Percentiles rank a stretch among this genome's conserved stretches.
Conservation (phyloP, 2,329 filamentous ascomycete genomes). For the Cytospora mali region DNA sequence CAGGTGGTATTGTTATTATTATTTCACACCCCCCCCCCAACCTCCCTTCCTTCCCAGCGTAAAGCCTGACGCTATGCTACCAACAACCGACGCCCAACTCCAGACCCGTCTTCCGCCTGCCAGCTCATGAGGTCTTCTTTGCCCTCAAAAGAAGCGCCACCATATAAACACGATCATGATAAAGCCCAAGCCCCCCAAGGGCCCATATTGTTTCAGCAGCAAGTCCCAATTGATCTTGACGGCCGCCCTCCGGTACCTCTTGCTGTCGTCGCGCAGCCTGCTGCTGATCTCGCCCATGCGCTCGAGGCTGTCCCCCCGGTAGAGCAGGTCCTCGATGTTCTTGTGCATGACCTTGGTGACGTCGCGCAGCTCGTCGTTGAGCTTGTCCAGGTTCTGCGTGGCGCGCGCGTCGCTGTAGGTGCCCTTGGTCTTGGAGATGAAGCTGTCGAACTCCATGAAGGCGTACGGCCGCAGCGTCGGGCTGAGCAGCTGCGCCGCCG, state of each 20-base stretch:
- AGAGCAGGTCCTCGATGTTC: slow-evolving; percentile 97
- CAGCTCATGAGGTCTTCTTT: background rate
- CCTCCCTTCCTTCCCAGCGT: background rate
- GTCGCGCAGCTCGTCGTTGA: slow-evolving; percentile 96
- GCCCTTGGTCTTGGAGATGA: slow-evolving; percentile 89
- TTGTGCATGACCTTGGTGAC: slow-evolving; percentile 99
- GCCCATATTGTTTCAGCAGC: slow-evolving; percentile 94
- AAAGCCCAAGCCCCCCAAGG: slow-evolving; percentile 78
- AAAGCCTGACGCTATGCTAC: slow-evolving; percentile 22
- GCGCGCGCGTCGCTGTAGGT: slow-evolving; percentile 93
- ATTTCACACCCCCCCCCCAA: background rate
- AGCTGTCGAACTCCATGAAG: slow-evolving; percentile 97
- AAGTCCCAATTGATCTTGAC: slow-evolving; percentile 98
- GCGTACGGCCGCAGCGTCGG: slow-evolving; percentile 85
- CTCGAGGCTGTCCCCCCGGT: slow-evolving; percentile 91
- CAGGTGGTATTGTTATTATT: background rate
- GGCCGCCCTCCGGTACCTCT: slow-evolving; percentile 90
- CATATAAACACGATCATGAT: slow-evolving; percentile 86
- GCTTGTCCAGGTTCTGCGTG: slow-evolving; percentile 86
- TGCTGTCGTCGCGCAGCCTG: slow-evolving; percentile 85
- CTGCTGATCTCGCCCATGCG: slow-evolving; percentile 95
- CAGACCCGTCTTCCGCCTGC: background rate
- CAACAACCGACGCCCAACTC: slow-evolving; percentile 26
- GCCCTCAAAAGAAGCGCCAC: slow-evolving; percentile 82
- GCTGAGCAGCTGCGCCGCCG: slow-evolving; percentile 70